Base-by-base conservation (phyloP, 331 rosid genomes). In the Telfairia occidentalis region DNA sequence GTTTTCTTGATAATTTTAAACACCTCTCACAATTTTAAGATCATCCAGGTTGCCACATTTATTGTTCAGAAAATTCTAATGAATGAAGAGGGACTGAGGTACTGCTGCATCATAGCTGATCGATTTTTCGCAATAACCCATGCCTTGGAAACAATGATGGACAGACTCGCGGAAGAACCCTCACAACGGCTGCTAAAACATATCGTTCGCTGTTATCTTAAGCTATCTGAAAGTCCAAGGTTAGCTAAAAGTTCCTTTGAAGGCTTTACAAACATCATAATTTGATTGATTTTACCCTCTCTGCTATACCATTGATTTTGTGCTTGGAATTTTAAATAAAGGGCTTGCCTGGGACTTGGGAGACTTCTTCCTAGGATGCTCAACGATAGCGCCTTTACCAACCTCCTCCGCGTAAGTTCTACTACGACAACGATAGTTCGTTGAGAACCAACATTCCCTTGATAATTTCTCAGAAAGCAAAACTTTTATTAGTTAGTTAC, bases 171-270 rank as follows among this genome's bases (percentile, higher is more conserved):
- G 7, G 53, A 46, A 34, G 78, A 66, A 53, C 82, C 82, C 75
- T 81, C 77, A 2, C 28, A 4, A 2, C 82, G 74, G 4, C 78
- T 86, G 50, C 79, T 83, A 13, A 86, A 81, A 57, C 77, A 43
- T n/a, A 69, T 83, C 18, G 32, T 86, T 52, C 4, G 28, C 29
- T 83, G 85, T 48, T 86, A 61, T 64, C 49, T 74, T 8, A 69
- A 13, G 64, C 87, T 83, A 13, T 74, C 85, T 3, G 76, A 77
- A 23, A 73, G 48, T 64, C 85, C 82, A 76, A 83, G 82, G 89
- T 83, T n/a, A 48, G 54, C 64, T 23, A 42, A 66, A n/a, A 45
- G 18, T 57, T 23, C 53, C 29, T 63, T 35, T 35, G 16, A 45
- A 54, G 11, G 2, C 26, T 50, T 38, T 2, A 24, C n/a, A 24